phyloP scores from a whole-genome alignment of 495 filamentous ascomycete genomes.

The Evernia prunastri region DNA sequence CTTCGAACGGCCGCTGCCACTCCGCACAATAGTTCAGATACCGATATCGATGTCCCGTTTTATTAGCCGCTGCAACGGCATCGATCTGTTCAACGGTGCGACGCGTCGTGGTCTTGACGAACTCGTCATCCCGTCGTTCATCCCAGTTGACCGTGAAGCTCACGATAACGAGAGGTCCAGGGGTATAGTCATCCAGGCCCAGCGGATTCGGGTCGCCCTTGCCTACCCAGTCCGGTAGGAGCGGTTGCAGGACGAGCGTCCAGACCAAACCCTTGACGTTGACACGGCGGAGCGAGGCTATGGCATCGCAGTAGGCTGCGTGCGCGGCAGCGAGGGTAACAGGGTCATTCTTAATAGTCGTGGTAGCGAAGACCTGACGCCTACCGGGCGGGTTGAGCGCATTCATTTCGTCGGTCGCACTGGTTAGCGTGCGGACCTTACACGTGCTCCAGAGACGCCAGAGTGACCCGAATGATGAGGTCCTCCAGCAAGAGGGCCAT shows the following conservation, averaged over 20 bases:
- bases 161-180: conserved; percentile 31
- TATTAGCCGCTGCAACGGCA: conserved; percentile 24
- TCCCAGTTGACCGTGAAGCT: conserved; percentile 33
- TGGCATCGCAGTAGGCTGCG: conserved; percentile 24
- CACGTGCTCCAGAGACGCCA: conserved; percentile 32
- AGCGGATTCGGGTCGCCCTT: conserved; percentile 30
- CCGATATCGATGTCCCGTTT: conserved; percentile 29
- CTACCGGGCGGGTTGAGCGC: conserved; percentile 29
- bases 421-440: conserved; percentile 31
- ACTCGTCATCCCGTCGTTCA: conserved; percentile 28
- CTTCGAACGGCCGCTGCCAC: conserved; percentile 33
- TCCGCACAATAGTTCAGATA: conserved; percentile 35
- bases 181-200: conserved; percentile 24
- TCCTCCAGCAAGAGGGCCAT: conserved; percentile 57
- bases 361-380: conserved; percentile 30
- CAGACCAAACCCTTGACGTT: conserved; percentile 27
- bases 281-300: conserved; percentile 18
- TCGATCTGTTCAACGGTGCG: conserved; percentile 31
- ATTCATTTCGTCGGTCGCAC: conserved; percentile 26
- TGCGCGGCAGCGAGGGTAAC: conserved; percentile 28
- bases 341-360: conserved; percentile 32
- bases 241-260: conserved; percentile 30
- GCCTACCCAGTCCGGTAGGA: conserved; percentile 28
- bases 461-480: conserved; percentile 28
- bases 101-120: conserved; percentile 27